phyloP scores from a whole-genome alignment of 2,329 filamentous ascomycete genomes.

The Pyrenochaeta sp. region DNA sequence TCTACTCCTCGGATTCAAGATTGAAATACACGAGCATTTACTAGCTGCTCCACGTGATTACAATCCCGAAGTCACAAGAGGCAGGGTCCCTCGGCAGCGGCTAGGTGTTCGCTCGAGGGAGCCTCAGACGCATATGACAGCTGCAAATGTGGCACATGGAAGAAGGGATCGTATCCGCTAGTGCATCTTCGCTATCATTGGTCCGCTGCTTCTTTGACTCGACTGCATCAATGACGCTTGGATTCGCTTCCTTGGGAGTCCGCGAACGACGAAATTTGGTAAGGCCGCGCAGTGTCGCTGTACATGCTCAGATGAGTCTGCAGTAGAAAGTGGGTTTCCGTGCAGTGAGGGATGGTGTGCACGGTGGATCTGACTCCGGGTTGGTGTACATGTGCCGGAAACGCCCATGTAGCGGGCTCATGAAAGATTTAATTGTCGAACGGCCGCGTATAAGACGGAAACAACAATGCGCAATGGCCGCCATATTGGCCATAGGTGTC shows the following conservation, averaged over 20 bases:
- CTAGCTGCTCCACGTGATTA: conserved; percentile 1
- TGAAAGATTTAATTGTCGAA: no score
- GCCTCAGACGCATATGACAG: not conserved
- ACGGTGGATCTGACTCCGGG: no score
- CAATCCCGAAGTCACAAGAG: conserved; percentile 8
- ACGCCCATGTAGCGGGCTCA: no score
- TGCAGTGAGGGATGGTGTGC: not conserved
- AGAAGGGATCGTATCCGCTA: not conserved
- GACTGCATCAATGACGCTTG: conserved; percentile 40
- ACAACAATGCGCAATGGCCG: not conserved
- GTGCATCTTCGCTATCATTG: conserved; percentile 21
- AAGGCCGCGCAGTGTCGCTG: conserved; percentile 12
- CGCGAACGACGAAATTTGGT: conserved; percentile 1
- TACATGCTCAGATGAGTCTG: conserved; percentile 2
- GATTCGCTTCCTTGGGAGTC: conserved; percentile 12
- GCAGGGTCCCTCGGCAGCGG: conserved; percentile 11
- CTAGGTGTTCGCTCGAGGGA: not conserved
- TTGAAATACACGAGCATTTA: conserved; percentile 2
- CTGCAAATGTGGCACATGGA: conserved; percentile 1
- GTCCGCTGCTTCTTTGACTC: conserved; percentile 13
- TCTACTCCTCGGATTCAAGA: not conserved
- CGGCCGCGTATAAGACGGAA: not conserved
- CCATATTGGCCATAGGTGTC: not conserved
- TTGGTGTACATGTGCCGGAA: no score
- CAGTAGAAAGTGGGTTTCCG: not conserved